These are phyloP conservation scores for Singerocomus inundabilis DNA, from an alignment of 1,284 basidiomycete species.

Conservation along the genomic window DNA sequence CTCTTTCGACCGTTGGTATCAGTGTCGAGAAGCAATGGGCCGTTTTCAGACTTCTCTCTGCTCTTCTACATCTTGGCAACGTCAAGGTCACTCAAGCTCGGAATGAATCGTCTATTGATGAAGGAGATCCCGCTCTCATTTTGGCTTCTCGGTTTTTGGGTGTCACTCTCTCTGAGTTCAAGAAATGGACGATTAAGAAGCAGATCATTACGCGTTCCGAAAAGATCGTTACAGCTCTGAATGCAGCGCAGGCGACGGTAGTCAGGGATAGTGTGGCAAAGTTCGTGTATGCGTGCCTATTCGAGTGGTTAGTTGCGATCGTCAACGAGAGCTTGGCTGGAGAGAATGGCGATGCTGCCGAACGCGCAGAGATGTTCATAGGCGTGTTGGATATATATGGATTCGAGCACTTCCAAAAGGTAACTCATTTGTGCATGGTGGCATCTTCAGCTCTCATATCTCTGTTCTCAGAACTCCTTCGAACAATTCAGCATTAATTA, in stretches of 20 bases:
- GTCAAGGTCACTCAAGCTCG: conserved; percentile 85
- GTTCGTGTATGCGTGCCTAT: conserved; percentile 97
- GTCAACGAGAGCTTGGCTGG: conserved; percentile 96
- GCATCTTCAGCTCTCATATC: conserved; percentile 1
- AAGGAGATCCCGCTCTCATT: conserved; percentile 79
- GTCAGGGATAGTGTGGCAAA: conserved; percentile 97
- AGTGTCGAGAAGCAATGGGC: conserved; percentile 98
- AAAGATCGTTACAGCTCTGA: conserved; percentile 90
- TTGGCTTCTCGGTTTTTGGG: conserved; percentile 90
- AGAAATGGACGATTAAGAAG: conserved; percentile 98
- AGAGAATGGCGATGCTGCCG: conserved; percentile 83
- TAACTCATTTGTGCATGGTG: conserved; percentile 17
- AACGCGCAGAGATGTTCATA: conserved; percentile 94
- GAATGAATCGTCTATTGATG: conserved; percentile 83
- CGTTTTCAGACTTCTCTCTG: conserved; percentile 92
- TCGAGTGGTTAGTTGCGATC: conserved; percentile 97
- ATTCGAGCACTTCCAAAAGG: conserved; percentile 97
- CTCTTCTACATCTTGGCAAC: conserved; percentile 95
- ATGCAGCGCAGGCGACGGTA: conserved; percentile 88
- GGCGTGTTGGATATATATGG: conserved; percentile 98
- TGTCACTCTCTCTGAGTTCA: conserved; percentile 91
- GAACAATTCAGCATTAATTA: conserved; percentile 99
- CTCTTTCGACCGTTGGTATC: conserved; percentile 95
- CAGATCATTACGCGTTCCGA: conserved; percentile 94
- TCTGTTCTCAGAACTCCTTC: conserved; percentile 77